These are phyloP conservation scores for Fusarium nematophilum DNA, from an alignment of 2,329 filamentous ascomycete genomes.

Conservation along the genomic window DNA sequence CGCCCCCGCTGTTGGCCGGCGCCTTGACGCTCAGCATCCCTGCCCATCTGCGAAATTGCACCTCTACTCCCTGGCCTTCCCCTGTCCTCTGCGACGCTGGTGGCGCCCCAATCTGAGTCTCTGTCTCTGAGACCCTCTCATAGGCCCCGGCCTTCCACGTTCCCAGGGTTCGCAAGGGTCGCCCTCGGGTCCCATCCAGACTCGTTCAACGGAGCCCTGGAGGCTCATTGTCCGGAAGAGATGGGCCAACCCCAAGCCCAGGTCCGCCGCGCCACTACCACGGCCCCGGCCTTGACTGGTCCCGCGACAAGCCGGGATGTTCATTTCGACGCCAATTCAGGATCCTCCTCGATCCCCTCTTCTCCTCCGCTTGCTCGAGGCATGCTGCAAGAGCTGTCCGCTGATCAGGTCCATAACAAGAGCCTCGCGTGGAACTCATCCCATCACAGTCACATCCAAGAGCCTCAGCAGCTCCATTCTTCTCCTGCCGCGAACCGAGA, in stretches of 20 bases:
- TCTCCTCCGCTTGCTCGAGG: constrained; percentile 29
- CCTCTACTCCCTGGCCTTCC: constrained; percentile 30
- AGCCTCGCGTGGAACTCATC: constrained; percentile 24
- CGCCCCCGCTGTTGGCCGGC: constrained; percentile 39
- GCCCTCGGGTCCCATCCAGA: constrained; percentile 21
- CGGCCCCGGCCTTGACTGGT: constrained; percentile 24
- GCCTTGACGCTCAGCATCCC: constrained; percentile 32
- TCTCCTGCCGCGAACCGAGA: neutral
- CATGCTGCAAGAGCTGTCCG: constrained; percentile 44
- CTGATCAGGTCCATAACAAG: constrained; percentile 43
- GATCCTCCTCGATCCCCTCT: constrained; percentile 31
- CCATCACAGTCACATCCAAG: constrained; percentile 9
- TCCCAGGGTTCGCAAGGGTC: constrained; percentile 25
- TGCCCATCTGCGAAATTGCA: constrained; percentile 44
- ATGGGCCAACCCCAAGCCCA: constrained; percentile 37
- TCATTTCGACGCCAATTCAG: constrained; percentile 31
- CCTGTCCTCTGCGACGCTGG: constrained; percentile 28
- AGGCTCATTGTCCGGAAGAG: constrained; percentile 25
- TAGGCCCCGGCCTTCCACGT: constrained; percentile 25
- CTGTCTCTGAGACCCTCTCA: constrained; percentile 30
- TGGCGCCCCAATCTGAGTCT: constrained; percentile 35
- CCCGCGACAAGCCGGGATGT: constrained; percentile 29
- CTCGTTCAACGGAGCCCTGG: neutral
- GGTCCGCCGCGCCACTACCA: constrained; percentile 27
- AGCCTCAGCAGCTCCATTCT: constrained; percentile 10